Base-by-base conservation (phyloP, 495 filamentous ascomycete genomes). In the Hypomontagnella monticulosa region DNA sequence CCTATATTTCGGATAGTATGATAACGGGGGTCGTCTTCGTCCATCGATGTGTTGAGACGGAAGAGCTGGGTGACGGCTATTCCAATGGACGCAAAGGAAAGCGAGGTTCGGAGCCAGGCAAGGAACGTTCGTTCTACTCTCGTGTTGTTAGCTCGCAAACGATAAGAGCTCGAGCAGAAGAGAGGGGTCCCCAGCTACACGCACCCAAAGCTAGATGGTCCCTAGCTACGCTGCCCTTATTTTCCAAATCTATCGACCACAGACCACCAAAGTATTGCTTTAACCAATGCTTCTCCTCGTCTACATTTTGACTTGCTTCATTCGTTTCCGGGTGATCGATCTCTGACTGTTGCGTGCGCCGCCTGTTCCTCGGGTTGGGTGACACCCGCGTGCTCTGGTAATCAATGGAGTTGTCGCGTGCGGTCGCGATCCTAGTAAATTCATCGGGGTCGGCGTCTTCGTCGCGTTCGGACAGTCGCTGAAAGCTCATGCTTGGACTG, bases 31-130 rank as follows among this genome's bases (percentile, higher is more conserved):
- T 74, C 71, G 16, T 70, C 67, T 15, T 73, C 61, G 8, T 78
- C 70, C 59, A 90, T 77, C 32, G 88, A 81, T 19, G 85, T 90
- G 81, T 96, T 97, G 44, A 98, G 87, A 20, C 95, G 89, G 79
- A 99, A 98, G 48, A 99, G 85, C 76, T 99, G 95, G 1, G 96
- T 97, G 48, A 99, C 87, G 50, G 94, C 95, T 61, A 99, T 93
- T 56, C 95, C 95, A 70, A 99, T 99, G 48, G 89, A 93, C 36
- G 95, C 96, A 73, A 99, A 99, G 46, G 94, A 92, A 41, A 99
- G 84, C 16, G 93, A 97, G 14, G 95, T 99, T 43, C 95, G 87
- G 44, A 99, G 85, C 95, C 95, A 99, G 48, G 95, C 95, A 16
- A 99, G 87, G 76, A 98, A 99, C 2, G 95, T 99, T 27, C 95